These are phyloP conservation scores for Trametes coccinea DNA, from an alignment of 768 basidiomycete genomes.

Conservation along the genomic window DNA sequence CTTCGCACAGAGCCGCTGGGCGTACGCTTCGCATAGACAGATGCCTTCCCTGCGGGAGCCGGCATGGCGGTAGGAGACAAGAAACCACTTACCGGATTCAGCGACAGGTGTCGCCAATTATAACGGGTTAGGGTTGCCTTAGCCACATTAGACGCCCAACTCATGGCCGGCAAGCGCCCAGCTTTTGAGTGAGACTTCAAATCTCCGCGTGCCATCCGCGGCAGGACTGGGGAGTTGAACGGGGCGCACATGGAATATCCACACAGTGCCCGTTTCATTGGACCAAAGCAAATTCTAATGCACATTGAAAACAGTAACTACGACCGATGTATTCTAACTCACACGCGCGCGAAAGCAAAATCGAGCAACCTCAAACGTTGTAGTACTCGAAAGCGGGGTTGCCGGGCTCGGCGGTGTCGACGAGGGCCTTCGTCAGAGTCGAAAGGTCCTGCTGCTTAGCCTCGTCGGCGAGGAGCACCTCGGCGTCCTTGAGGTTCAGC, in stretches of 20 bases:
- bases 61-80: slow-evolving; percentile 12
- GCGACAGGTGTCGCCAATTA: background rate
- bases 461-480: slow-evolving; percentile 69
- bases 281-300: slow-evolving; percentile 5
- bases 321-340: slow-evolving; percentile 16
- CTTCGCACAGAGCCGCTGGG: background rate
- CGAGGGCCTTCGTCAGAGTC: slow-evolving; percentile 66
- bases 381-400: slow-evolving; percentile 85
- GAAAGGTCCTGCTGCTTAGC: slow-evolving; percentile 54
- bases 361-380: slow-evolving; percentile 49
- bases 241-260: background rate
- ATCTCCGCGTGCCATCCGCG: too few species aligned
- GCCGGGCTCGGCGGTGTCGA: slow-evolving; percentile 88
- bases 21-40: slow-evolving; percentile 10
- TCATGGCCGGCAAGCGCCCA: background rate
- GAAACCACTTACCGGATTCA: background rate
- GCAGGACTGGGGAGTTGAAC: too few species aligned
- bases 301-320: slow-evolving; percentile 18
- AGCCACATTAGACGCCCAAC: background rate
- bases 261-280: background rate
- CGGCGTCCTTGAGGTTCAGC: slow-evolving; percentile 67
- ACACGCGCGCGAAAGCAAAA: background rate
- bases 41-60: background rate
- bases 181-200: too few species aligned
- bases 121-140: background rate